phyloP scores from a whole-genome alignment of 495 filamentous ascomycete genomes.

The Rusavskia elegans region DNA sequence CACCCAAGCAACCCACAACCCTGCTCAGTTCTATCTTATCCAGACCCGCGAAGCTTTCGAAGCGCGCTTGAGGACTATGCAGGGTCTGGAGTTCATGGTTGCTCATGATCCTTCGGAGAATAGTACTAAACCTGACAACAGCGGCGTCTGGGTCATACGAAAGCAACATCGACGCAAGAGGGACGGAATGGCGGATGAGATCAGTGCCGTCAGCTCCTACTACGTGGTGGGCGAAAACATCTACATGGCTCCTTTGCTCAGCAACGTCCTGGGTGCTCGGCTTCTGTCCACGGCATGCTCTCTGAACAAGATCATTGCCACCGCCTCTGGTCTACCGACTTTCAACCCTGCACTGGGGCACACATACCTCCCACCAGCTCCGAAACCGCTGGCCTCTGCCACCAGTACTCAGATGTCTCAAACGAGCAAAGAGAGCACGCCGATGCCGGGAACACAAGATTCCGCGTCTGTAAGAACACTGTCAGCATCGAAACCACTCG shows the following conservation, averaged over 20 bases:
- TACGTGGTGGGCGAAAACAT: conserved; percentile 75
- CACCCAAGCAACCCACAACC: conserved; percentile 60
- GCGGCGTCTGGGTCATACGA: conserved; percentile 79
- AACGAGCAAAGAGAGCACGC: conserved; percentile 42
- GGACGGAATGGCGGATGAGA: conserved; percentile 44
- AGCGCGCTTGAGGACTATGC: conserved; percentile 55
- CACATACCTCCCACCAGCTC: conserved; percentile 44
- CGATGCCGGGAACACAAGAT: conserved; percentile 35
- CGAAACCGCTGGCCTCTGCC: conserved; percentile 20
- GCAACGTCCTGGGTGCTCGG: conserved; percentile 58
- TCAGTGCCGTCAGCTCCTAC: conserved; percentile 60
- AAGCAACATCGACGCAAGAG: conserved; percentile 63
- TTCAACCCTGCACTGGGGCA: conserved; percentile 64
- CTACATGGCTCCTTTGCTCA: conserved; percentile 75
- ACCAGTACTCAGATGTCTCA: conserved; percentile 20
- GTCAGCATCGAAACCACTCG: conserved; percentile 17
- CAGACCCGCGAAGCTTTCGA: conserved; percentile 69
- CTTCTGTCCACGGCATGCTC: conserved; percentile 45
- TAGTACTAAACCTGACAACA: conserved; percentile 35
- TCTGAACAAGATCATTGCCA: conserved; percentile 50
- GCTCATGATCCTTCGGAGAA: conserved; percentile 54
- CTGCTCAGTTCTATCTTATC: conserved; percentile 43
- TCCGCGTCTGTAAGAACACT: conserved; percentile 19
- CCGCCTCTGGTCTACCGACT: conserved; percentile 43
- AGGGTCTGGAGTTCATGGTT: conserved; percentile 69